phyloP scores from a whole-genome alignment of 108 stramenopile genomes.

The Pinguiococcus pyrenoidosus region DNA sequence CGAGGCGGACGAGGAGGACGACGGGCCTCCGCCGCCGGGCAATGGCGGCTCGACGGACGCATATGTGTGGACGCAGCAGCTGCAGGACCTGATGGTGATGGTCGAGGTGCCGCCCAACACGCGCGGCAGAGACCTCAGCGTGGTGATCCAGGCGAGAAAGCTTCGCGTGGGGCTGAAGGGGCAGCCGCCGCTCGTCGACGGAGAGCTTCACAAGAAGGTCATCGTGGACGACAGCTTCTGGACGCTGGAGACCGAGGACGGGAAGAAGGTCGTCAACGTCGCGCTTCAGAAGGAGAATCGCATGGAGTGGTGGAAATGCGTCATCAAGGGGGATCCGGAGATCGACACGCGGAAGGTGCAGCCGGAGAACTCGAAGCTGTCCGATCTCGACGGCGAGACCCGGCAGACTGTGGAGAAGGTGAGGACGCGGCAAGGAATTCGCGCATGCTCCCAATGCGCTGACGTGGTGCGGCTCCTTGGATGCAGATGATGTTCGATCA shows the following conservation, averaged over 20 bases:
- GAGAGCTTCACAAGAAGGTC: constrained; percentile 63
- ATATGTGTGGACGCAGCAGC: constrained; percentile 95
- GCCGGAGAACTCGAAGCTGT: constrained; percentile 85
- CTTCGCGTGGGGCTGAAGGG: constrained; percentile 63
- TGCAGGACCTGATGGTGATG: constrained; percentile 67
- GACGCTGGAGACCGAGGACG: constrained; percentile 98
- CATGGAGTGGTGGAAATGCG: constrained; percentile 98
- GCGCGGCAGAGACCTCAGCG: constrained; percentile 68
- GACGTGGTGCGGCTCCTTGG: not conserved
- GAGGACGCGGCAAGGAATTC: constrained; percentile 47
- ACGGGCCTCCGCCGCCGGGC: constrained; percentile 62
- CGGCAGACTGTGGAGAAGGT: constrained; percentile 98
- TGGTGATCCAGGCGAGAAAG: constrained; percentile 56
- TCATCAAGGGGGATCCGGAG: constrained; percentile 67
- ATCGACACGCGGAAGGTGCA: constrained; percentile 91
- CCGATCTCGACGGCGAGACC: constrained; percentile 93
- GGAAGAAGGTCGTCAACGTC: constrained; percentile 35
- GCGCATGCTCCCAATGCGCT: not conserved
- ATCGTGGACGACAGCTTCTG: constrained; percentile 96
- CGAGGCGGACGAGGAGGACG: constrained; percentile 42
- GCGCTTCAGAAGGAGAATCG: constrained; percentile 75
- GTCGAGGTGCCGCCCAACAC: constrained; percentile 73
- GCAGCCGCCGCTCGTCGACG: constrained; percentile 49
- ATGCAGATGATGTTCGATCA: constrained; percentile 61
- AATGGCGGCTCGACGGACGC: constrained; percentile 76